Evolutionary conservation across 2,329 filamentous ascomycete species (phyloP).

Genomic region (Neonectria coccinea): DNA sequence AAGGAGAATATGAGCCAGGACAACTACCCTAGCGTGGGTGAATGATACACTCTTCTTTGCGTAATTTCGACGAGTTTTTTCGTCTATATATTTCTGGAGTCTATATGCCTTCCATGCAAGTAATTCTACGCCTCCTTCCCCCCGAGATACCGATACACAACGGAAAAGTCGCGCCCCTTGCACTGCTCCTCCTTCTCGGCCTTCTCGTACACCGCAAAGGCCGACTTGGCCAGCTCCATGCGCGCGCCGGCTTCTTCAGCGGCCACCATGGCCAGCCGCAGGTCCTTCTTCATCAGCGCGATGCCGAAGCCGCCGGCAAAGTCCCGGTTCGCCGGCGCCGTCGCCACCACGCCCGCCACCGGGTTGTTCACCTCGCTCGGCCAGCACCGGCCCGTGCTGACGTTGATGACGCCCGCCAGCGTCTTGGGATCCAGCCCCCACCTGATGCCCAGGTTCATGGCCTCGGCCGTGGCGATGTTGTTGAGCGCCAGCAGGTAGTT

Average conservation of each 20-base stretch:
- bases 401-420: slow-evolving; percentile 89
- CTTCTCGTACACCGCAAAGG: slow-evolving; percentile 74
- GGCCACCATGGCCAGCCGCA: slow-evolving; percentile 78
- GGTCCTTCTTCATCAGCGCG: slow-evolving; percentile 83
- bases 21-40: no score
- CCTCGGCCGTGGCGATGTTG: slow-evolving; percentile 80
- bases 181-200: slow-evolving; percentile 71
- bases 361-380: slow-evolving; percentile 96
- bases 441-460: slow-evolving; percentile 73
- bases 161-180: slow-evolving; percentile 81
- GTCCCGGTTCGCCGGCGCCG: slow-evolving; percentile 79
- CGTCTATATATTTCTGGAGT: not conserved
- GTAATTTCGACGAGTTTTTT: no score
- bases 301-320: slow-evolving; percentile 85
- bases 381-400: slow-evolving; percentile 95
- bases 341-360: slow-evolving; percentile 83
- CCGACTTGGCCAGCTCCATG: slow-evolving; percentile 72
- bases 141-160: slow-evolving; percentile 79
- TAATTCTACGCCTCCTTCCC: slow-evolving; percentile 57
- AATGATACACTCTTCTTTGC: no score
- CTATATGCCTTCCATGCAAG: not conserved
- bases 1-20: no score
- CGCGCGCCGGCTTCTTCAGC: slow-evolving; percentile 74
- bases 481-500: slow-evolving; percentile 96
- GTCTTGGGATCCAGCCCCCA: slow-evolving; percentile 72